Base-by-base conservation (phyloP, 1,284 basidiomycete species). In the Hypsizygus ulmarius region DNA sequence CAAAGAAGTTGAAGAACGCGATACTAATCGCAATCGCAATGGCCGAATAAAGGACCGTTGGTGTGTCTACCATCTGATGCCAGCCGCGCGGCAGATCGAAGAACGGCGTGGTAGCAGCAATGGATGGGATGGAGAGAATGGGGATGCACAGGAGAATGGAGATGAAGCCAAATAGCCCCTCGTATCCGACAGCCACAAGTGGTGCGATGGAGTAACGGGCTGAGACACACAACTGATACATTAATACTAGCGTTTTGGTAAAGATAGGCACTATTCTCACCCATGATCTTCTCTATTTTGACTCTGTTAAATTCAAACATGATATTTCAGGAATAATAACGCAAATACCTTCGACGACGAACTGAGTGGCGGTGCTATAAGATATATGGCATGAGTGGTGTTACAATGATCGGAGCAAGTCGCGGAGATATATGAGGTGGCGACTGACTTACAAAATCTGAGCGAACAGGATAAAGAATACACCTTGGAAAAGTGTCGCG, bases 1-100 rank as follows among this genome's bases (percentile, higher is more conserved):
- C 94, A 61, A 94, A 97, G 69, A 86, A 95, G 73, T 99, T 99
- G 82, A 96, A 99, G 18, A 94, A 71, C n/a, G 92, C 79, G 55
- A 98, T 98, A 51, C 81, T 85, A 61, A 81, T 69, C 39, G 90
- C 89, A 62, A 94, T 91, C 39, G 83, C 87, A 39, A 96, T 64
- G 12, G 82, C 84, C 40, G 87, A 85, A 64, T 81, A 82, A 39
- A 93, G 74, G 18, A 99, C 93, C 12, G 78, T 68, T 0, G 90
- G 84, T 29, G 84, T 90, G 59, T 82, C 68, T 51, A 93, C 74
- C 74, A 96, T 93, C 71, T 99, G 94, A 58, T 81, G 70, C 84
- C 89, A 96, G 32, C 95, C 96, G 48, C 89, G 84, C 15, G 84
- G 78, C 46, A 97, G 80, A 71, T 99, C 94, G 67, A 99, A 97